These are phyloP conservation scores for Alternaria sp. DNA, from an alignment of 2,329 filamentous ascomycete species.

Conservation along the genomic window DNA sequence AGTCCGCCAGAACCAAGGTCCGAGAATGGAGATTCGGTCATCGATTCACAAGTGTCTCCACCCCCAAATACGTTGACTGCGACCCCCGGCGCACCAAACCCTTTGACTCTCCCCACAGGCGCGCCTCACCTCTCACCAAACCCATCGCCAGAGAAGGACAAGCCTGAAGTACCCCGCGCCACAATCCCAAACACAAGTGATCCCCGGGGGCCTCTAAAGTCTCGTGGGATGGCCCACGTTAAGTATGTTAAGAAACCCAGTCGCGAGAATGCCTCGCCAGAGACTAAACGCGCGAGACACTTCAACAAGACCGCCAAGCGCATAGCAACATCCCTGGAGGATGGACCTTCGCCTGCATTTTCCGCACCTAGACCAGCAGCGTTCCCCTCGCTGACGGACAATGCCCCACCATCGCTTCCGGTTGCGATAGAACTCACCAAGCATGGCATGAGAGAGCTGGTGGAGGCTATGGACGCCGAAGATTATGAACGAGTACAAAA, in stretches of 20 bases:
- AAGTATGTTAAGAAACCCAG: conserved; percentile 2
- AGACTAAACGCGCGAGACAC: not conserved
- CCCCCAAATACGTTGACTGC: not conserved
- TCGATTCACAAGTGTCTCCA: not conserved
- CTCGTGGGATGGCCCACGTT: conserved; percentile 13
- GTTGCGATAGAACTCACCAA: not conserved
- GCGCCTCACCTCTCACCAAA: not conserved
- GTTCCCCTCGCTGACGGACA: conserved; percentile 11
- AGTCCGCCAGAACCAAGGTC: not conserved
- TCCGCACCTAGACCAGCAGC: conserved; percentile 10
- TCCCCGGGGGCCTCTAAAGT: not conserved
- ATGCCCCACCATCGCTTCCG: not conserved
- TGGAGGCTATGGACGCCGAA: conserved; percentile 5
- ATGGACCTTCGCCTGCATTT: not conserved
- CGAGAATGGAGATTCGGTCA: not conserved
- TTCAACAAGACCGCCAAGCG: not conserved
- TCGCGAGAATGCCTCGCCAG: not conserved
- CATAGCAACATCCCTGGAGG: not conserved
- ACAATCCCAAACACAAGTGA: not conserved
- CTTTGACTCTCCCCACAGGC: not conserved
- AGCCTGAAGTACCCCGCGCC: not conserved
- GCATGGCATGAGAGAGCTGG: conserved; percentile 6
- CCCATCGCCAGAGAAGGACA: not conserved
- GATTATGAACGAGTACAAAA: not conserved
- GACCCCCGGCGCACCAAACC: not conserved